Conservation (phyloP, 1,139 yeast species). For the Suhomyces guaymorum region DNA sequence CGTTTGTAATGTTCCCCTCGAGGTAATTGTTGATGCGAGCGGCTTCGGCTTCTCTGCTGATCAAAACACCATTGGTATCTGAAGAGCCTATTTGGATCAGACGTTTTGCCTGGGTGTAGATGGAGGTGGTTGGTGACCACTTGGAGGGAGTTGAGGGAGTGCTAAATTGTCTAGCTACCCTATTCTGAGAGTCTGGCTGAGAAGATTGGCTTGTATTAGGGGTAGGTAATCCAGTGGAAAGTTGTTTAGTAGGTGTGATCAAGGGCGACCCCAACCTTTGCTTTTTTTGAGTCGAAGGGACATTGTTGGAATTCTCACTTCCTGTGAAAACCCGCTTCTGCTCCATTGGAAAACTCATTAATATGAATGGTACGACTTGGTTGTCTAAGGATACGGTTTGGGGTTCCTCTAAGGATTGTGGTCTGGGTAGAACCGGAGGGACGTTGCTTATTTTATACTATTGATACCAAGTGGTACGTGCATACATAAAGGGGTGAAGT, state of each 20-base stretch:
- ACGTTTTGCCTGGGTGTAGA: constrained; percentile 53
- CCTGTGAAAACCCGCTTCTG: constrained; percentile 7
- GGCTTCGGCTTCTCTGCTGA: constrained; percentile 68
- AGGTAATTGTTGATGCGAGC: constrained; percentile 50
- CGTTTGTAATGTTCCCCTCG: constrained; percentile 34
- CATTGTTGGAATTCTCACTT: constrained; percentile 16
- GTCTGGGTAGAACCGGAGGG: too few species aligned
- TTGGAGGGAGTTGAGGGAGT: constrained; percentile 29
- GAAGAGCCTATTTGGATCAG: constrained; percentile 58
- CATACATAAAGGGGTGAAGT: too few species aligned
- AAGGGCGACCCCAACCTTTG: constrained; percentile 5
- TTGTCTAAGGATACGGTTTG: too few species aligned
- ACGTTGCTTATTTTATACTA: too few species aligned
- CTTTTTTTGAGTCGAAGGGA: constrained; percentile 14
- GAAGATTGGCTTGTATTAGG: constrained; percentile 3
- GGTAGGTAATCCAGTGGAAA: constrained; percentile 3
- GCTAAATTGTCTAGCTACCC: constrained; percentile 7
- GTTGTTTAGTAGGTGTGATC: constrained; percentile 7
- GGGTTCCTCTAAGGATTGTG: too few species aligned
- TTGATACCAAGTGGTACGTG: too few species aligned
- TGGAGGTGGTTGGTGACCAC: constrained; percentile 16
- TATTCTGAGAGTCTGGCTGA: constrained; percentile 5
- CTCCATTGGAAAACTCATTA: constrained; percentile 4
- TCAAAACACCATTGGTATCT: constrained; percentile 22
- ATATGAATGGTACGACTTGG: constrained; percentile 5